Evolutionary conservation across 768 basidiomycete species (phyloP), one percentile per base, ranked within the genome.

Genomic region (Mrakia gelida): DNA sequence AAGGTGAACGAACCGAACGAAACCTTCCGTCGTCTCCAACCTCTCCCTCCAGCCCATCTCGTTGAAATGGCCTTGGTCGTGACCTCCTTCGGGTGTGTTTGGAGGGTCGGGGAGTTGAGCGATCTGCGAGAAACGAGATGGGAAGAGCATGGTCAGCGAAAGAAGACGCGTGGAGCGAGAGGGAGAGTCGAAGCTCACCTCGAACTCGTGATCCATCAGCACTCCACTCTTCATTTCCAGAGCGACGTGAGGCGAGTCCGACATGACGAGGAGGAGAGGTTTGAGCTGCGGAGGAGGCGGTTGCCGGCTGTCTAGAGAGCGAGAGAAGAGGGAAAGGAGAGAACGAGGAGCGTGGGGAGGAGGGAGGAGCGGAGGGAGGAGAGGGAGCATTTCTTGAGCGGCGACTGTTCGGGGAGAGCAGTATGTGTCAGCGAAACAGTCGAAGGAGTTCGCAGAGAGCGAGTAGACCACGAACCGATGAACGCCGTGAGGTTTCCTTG

Each of bases 341-440:
- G 59, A 59, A 28, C 59, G 59, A 15, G 9, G 41, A 41, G 1
- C 8, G 11, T 6, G 2, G 23, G 34, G 38, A 5, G 18, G 38
- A 38, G 67, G 38, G 23, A 59, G 26, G 59, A 59, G 26, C 7
- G 67, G 26, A 26, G 26, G 67, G 26, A 70, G 67, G 21, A n/a
- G 38, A 21, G 67, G 67, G 8, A 70, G 67, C 67, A 70, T 70
- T 18, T 70, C 67, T 45, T 70, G 67, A 16, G 67, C 67, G 21
- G 67, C 67, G 34, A n/a, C 59, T 59, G 28, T 26, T 28, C 0
- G 26, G 26, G 26, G 1, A 28, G 28, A 59, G 6, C 4, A 26
- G 26, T 18, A 28, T 2, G 59, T n/a, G 28, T 26, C 45, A 45
- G 45, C 1, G 11, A 7, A 13, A 13, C 4, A 45, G 45, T 15